Base-by-base conservation (phyloP, 768 basidiomycete species). In the Termitomyces sp. region DNA sequence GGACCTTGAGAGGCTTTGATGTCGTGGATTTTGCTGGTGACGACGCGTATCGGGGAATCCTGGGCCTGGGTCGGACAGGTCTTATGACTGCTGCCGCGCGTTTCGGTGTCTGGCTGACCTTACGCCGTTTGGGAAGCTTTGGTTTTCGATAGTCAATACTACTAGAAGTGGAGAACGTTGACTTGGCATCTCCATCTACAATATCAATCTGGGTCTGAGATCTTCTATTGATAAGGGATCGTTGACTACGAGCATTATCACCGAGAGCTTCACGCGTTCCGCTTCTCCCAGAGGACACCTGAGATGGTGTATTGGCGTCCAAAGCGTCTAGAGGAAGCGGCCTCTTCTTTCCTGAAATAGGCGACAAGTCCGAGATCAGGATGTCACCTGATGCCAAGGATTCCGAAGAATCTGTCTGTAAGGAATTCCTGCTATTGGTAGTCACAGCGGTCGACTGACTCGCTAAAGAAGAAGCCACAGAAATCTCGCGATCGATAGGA, bases 321-420 rank as follows among this genome's bases (percentile, higher is more conserved):
- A 56, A 50, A 33, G 56, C 62, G 42, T 63, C 61, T 37, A 54
- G 63, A 49, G 72, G 67, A 54, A 70, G 67, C 12, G 74, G 64
- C 12, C 78, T 73, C 56, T 80, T 80, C 60, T 67, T 75, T 37
- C 78, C 75, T 50, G 74, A 70, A 60, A 73, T 56, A 49, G 76
- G 72, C 4, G 70, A 71, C 4, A 73, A 69, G 33, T 66, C 70
- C 26, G 70, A 67, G 46, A 68, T 62, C 10, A 77, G 70, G 41
- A 69, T 65, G 23, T 72, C 63, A 19, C 38, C 54, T 35, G 64
- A 70, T 15, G 62, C 60, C 12, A 68, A 63, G 11, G 79, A 81
- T 48, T 76, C 79, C 12, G 75, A 77, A 7, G 70, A 68, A 31
- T 68, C 67, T 9, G 73, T 71, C n/a, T 69, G 67, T 47, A 76